Base-by-base conservation (phyloP, 805 yeast species). In the Ogataea nitratoaversa region DNA sequence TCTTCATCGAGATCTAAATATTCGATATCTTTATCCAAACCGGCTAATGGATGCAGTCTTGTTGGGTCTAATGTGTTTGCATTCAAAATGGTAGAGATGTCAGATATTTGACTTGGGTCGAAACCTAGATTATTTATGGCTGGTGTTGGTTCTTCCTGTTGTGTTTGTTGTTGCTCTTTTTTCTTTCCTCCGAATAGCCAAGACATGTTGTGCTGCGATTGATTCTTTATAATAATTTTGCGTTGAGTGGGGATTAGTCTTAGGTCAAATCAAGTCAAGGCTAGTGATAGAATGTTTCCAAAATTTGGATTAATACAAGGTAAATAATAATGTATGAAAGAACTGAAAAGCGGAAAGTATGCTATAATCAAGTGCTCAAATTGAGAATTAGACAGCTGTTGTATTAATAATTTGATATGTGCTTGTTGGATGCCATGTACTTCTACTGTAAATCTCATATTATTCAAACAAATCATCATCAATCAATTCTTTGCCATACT, bases 1-100 rank as follows among this genome's bases (percentile, higher is more conserved):
- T 89, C 96, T 46, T 82, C 90, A 55, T 91, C 97, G 47, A 93
- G 71, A 53, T 91, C 96, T 51, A 93, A 67, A 60, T 81, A 91
- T 63, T 93, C 97, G 37, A 93, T 77, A 41, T 89, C 95, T 56
- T 82, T 81, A 52, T 87, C 95, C 48, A 90, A 72, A 13, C 95
- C 95, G 1, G 97, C 96, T 59, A 91, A 71, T 23, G 97, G 97
- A 61, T 90, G 97, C 58, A 90, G 72, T 63, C 73, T 74, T 38
- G 82, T 64, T 23, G 90, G 71, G 56, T 86, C 95, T 44, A 84
- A 71, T 8, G 72, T 72, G 18, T 82, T 82, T 9, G 77, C 67
- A 43, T 76, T 70, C 53, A 85, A 68, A 50, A 83, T 74, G 44
- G 71, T 68, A 28, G 83, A 71, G 16, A 84, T 83, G 56, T 79